Evolutionary conservation across 495 filamentous ascomycete species (phyloP).

Genomic region (Penicillium salamii): DNA sequence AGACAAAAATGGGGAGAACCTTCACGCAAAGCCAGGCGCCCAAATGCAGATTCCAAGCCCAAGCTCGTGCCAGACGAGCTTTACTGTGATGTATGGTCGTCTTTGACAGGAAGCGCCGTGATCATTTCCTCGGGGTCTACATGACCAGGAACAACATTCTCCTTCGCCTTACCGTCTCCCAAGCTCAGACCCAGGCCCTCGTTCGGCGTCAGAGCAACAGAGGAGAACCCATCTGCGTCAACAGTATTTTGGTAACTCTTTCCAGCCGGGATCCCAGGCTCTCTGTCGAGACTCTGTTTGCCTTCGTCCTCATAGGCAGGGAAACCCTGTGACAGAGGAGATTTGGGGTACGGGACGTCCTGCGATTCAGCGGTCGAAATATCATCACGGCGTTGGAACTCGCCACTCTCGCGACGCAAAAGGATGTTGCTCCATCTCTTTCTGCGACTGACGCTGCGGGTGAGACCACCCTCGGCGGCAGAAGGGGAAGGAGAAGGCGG

Average conservation of each 20-base stretch:
- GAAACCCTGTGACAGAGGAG: constrained; percentile 35
- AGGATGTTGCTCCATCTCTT: constrained; percentile 48
- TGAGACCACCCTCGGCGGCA: constrained; percentile 13
- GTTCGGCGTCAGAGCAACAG: constrained; percentile 16
- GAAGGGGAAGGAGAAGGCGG: background rate
- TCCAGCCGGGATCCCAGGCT: background rate
- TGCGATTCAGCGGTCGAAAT: constrained; percentile 3
- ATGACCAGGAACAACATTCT: background rate
- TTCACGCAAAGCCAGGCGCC: background rate
- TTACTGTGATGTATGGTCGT: background rate
- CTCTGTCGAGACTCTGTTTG: background rate
- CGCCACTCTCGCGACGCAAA: constrained; percentile 37
- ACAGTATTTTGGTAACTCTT: background rate
- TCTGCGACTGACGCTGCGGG: constrained; percentile 40
- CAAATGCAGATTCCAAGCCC: background rate
- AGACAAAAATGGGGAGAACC: background rate
- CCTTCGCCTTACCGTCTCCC: background rate
- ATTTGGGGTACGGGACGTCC: constrained; percentile 31
- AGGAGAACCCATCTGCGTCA: constrained; percentile 20
- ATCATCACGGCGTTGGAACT: constrained; percentile 30
- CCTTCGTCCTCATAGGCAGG: constrained; percentile 17
- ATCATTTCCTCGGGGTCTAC: background rate
- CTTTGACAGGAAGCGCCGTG: constrained; percentile 8
- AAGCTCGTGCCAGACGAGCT: constrained; percentile 3
- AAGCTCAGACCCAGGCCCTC: constrained; percentile 10